Evolutionary conservation across 768 basidiomycete genomes (phyloP), one percentile per base, ranked within the genome.

Genomic region (Lactifluus piperatus): DNA sequence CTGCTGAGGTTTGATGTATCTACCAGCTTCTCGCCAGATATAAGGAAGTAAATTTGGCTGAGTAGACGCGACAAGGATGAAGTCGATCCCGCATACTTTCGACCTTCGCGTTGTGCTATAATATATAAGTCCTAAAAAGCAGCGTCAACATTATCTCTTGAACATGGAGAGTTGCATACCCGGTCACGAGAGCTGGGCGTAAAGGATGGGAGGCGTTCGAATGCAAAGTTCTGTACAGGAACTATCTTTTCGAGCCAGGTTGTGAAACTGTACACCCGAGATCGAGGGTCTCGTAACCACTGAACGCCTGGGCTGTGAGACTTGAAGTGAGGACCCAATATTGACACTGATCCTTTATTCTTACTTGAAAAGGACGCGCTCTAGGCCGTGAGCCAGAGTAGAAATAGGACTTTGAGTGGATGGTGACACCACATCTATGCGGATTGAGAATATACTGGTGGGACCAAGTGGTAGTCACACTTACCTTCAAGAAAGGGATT

Each of bases 31-130:
- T 85, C 79, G 20, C 80, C 81, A 24, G 91, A 93, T 5, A 97
- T 75, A 18, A 93, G 77, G 68, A 92, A 91, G 69, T 97, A 98
- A 18, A 95, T 82, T 49, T 97, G 93, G 45, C 82, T 78, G 44
- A 97, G 76, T 66, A 94, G 82, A 36, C 88, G 85, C 0, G 91
- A 86, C 52, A 97, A 71, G 1, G 91, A 93, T 8, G 93, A 95
- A 0, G 94, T 98, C 3, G 91, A 94, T 4, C 94, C 95, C 2
- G 81, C 81, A 68, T 89, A 97, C 27, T 67, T 75, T 44, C 80
- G 79, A 0, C 77, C 71, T 60, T 89, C 76, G 44, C 73, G 70
- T 63, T 78, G 75, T 1, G 88, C 86, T 14, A 95, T 72, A 10
- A 67, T 65, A 60, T 76, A 75, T 10, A 95, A 72, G 57, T 91